Conservation (phyloP, 371 early-diverging fungal species). For the Haplosporangium sp. region DNA sequence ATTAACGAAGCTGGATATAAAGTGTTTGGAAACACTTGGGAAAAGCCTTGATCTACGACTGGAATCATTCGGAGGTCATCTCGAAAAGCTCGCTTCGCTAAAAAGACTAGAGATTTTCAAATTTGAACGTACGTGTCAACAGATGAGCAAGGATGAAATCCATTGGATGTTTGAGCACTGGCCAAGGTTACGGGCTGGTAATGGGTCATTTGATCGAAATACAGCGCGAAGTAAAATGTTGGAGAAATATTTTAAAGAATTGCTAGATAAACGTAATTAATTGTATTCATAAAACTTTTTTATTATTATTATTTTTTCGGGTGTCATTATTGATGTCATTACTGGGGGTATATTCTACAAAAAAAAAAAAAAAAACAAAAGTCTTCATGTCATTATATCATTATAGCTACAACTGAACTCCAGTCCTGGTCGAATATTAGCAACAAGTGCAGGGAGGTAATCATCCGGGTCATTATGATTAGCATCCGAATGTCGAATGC, state of each 20-base stretch:
- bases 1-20: not conserved
- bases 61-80: not conserved
- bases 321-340: too few species aligned
- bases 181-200: not conserved
- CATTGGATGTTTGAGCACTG: not conserved
- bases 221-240: too few species aligned
- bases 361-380: too few species aligned
- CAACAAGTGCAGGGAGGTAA: not conserved
- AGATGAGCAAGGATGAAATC: not conserved
- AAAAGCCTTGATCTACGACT: not conserved
- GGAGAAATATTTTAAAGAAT: too few species aligned
- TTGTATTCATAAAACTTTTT: too few species aligned
- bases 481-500: not conserved
- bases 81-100: not conserved
- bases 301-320: too few species aligned
- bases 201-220: not conserved
- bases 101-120: not conserved
- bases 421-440: not conserved
- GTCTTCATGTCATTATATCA: not conserved
- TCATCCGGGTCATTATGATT: not conserved
- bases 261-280: too few species aligned
- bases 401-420: constrained; percentile 3
- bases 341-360: too few species aligned
- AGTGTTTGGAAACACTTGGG: not conserved
- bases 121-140: not conserved